Base-by-base conservation (phyloP, 1,284 basidiomycete genomes). In the Somion occarium region DNA sequence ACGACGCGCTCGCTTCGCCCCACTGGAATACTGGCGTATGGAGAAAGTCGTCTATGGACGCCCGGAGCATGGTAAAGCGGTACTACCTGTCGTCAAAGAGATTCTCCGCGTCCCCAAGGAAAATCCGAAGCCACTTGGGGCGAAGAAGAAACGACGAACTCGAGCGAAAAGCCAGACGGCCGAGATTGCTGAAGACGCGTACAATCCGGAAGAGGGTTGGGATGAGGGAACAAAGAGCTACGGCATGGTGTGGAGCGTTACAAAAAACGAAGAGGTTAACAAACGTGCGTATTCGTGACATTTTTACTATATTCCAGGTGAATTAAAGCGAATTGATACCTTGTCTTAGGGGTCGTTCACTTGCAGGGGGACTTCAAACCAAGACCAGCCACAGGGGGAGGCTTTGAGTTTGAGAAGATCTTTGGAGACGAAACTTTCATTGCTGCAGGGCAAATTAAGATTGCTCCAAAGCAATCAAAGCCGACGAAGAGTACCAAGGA, bases 351-450 rank as follows among this genome's bases (percentile, higher is more conserved):
- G 5, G 19, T 41, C 39, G 18, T 41, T 9, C 39, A 15, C 7
- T 19, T 41, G 39, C 7, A 15, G 13, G 19, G 71, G 44, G 79
- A 83, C 73, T 72, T 90, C 19, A 62, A 77, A 1, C 82, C 82
- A n/a, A 73, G 72, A 49, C 70, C 78, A 15, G 76, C 82, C 2
- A 78, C 77, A 13, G 80, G 80, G 48, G 77, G 78, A 42, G 75
- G 79, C 20, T 99, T 95, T 80, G 74, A 73, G 24, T 99, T 94
- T 66, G 88, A 97, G 64, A 97, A 96, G 69, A 80, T 96, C n/a
- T 97, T 97, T 65, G 85, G 86, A n/a, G 93, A 98, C 57, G 88
- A 83, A 45, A 85, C 91, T 45, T 95, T 92, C 64, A 85, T 97
- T 60, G 95, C 95, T 0, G 87, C 92, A 15, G 97, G 97, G 0